These are phyloP conservation scores for Penicillium oxalicum DNA, from an alignment of 2,329 filamentous ascomycete genomes.

Conservation along the genomic window DNA sequence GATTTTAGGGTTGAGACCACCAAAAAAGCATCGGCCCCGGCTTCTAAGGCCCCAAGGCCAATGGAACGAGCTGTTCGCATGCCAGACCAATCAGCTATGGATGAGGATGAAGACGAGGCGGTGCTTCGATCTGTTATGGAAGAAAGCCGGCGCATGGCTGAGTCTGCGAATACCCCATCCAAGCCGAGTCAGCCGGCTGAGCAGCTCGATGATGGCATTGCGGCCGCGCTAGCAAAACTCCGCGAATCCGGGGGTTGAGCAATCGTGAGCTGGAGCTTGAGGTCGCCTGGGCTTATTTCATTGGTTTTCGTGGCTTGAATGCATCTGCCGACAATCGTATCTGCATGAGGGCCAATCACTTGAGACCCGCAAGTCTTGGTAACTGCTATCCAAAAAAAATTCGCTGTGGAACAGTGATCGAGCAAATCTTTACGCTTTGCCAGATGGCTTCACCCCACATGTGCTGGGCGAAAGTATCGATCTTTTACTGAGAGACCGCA, in stretches of 20 bases:
- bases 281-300: too few relatives aligned
- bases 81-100: slow-evolving; percentile 15
- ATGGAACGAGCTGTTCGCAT: slow-evolving; percentile 14
- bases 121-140: slow-evolving; percentile 32
- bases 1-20: slow-evolving; percentile 73
- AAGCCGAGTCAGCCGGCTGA: slow-evolving; percentile 12
- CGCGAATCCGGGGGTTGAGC: slow-evolving; percentile 34
- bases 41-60: slow-evolving; percentile 20
- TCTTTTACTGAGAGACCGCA: too few relatives aligned
- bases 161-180: neutral
- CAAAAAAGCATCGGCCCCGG: slow-evolving; percentile 47
- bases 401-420: too few relatives aligned
- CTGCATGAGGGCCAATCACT: too few relatives aligned
- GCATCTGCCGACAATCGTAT: too few relatives aligned
- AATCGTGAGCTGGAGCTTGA: neutral
- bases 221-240: slow-evolving; percentile 53
- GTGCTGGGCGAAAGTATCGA: too few relatives aligned
- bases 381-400: too few relatives aligned
- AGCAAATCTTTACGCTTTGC: too few relatives aligned
- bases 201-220: slow-evolving; percentile 52
- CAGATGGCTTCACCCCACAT: too few relatives aligned
- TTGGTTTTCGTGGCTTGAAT: too few relatives aligned
- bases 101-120: slow-evolving; percentile 43
- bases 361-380: too few relatives aligned
- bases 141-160: slow-evolving; percentile 19